Percentiles rank a stretch among this genome's conserved stretches.
Conservation (phyloP, 768 basidiomycete genomes). For the Boletus coccyginus region DNA sequence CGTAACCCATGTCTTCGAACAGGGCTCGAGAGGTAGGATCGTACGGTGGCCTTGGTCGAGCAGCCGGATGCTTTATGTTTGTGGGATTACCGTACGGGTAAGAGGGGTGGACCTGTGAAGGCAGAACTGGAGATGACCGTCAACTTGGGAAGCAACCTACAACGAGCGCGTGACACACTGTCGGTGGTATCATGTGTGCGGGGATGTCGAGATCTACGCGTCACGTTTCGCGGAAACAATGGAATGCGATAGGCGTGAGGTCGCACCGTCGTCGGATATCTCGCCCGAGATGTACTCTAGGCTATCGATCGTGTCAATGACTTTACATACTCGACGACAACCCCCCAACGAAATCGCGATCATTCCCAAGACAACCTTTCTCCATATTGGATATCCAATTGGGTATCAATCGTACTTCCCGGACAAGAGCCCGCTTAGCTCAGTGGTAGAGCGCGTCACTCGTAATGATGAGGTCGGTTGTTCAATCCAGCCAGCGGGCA, state of each 20-base stretch:
- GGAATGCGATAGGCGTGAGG: neutral
- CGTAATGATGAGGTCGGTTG: constrained; percentile 46
- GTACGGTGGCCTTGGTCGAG: constrained; percentile 66
- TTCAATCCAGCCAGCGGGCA: constrained; percentile 46
- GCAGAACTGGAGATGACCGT: constrained; percentile 52
- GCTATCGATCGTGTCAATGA: constrained; percentile 79
- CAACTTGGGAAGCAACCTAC: constrained; percentile 1
- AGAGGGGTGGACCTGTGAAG: constrained; percentile 84
- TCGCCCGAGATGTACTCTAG: constrained; percentile 75
- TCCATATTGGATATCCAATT: neutral
- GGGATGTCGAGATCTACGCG: constrained; percentile 76
- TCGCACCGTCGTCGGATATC: constrained; percentile 71
- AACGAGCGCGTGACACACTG: constrained; percentile 39
- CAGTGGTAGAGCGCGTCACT: constrained; percentile 47
- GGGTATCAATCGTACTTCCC: neutral
- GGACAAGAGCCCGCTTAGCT: constrained; percentile 35
- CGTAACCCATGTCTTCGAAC: constrained; percentile 85
- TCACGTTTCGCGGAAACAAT: constrained; percentile 4
- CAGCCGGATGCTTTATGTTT: constrained; percentile 73
- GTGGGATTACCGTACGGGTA: constrained; percentile 90
- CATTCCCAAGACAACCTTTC: no score
- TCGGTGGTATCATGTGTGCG: constrained; percentile 80
- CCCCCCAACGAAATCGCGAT: no score
- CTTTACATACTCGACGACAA: no score
- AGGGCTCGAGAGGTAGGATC: constrained; percentile 78